Evolutionary conservation across 2,329 filamentous ascomycete species (phyloP), one percentile per base, ranked within the genome.

Genomic region (Phaeosphaeria sp.): DNA sequence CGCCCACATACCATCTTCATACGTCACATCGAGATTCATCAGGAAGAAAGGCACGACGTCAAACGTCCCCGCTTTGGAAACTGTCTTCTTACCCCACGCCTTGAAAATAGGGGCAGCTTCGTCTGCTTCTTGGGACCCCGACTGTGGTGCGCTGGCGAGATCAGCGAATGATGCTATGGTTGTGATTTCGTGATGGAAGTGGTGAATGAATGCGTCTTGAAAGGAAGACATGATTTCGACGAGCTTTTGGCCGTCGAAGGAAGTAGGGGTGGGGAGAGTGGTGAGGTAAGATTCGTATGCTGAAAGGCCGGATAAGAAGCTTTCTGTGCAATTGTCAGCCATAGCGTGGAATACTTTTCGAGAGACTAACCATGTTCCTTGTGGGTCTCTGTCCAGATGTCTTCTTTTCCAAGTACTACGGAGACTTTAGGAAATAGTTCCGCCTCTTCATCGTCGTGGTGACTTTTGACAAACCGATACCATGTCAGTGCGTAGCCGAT

Each of bases 31-130:
- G 21, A 88, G 75, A 68, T 89, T 89, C 62, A 88, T 73, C 55
- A 89, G 69, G 77, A 89, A 88, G 66, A 90, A 89, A 1, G 87
- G 86, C 17, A 89, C 82, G 0, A 87, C 86, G 58, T 89, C 86
- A 18, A 82, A 78, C 39, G 82, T 79, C 25, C 85, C 85, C 0
- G 85, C 85, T 75, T 87, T 87, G 48, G 80, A 84, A n/a, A 89
- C 83, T 1, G 85, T 88, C 71, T 80, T 83, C 79, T 88, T 87
- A 57, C 86, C 86, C 85, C 85, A 88, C 1, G 79, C 73, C 77
- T 85, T 85, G 77, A 89, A 88, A 1, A 82, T 80, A 6, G 78
- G 69, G 2, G 78, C 71, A 0, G 86, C 85, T 1, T 74, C 74
- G 4, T 77, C 78, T 6, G 79, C 71, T 17, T 78, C 69, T 0